A percentile compares a stretch with the other conserved stretches of the same genome.
Evolutionary conservation across 306 rosid species (phyloP).

Genomic region (Pterocarpus macrocarpus): DNA sequence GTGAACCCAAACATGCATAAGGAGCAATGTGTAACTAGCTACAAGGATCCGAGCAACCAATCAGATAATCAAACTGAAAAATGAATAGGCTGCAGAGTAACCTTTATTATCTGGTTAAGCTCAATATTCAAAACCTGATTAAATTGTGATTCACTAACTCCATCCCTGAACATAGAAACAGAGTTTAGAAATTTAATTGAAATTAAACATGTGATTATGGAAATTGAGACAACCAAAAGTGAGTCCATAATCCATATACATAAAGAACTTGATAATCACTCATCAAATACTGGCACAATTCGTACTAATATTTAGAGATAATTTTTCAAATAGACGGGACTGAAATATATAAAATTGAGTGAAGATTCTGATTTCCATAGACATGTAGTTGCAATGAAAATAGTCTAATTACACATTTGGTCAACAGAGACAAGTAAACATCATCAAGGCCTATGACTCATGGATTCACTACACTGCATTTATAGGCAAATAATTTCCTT

Average conservation of each 20-base stretch:
- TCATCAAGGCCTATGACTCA: neutral
- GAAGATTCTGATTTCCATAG: conserved; percentile 25
- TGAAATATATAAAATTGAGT: conserved; percentile 15
- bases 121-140: conserved; percentile 86
- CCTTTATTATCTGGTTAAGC: conserved; percentile 89
- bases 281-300: conserved; percentile 37
- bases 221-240: conserved; percentile 13
- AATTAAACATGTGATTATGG: conserved; percentile 24
- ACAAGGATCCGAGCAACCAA: conserved; percentile 4
- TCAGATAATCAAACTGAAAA: conserved; percentile 35
- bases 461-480: conserved; percentile 23
- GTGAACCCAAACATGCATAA: conserved; percentile 9
- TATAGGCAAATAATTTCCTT: neutral
- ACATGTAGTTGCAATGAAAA: conserved; percentile 1
- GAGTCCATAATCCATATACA: conserved; percentile 4
- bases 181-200: conserved; percentile 38
- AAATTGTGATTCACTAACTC: conserved; percentile 93
- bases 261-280: conserved; percentile 12
- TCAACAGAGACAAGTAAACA: neutral
- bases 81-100: conserved; percentile 48
- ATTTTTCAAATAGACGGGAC: neutral
- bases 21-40: conserved; percentile 17
- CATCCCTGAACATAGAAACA: conserved; percentile 71
- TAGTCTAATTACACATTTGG: neutral
- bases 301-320: neutral